A percentile compares a stretch with the other conserved stretches of the same genome.
Evolutionary conservation across 2,329 filamentous ascomycete genomes (phyloP).

Genomic region (Trichoderma brevicompactum): DNA sequence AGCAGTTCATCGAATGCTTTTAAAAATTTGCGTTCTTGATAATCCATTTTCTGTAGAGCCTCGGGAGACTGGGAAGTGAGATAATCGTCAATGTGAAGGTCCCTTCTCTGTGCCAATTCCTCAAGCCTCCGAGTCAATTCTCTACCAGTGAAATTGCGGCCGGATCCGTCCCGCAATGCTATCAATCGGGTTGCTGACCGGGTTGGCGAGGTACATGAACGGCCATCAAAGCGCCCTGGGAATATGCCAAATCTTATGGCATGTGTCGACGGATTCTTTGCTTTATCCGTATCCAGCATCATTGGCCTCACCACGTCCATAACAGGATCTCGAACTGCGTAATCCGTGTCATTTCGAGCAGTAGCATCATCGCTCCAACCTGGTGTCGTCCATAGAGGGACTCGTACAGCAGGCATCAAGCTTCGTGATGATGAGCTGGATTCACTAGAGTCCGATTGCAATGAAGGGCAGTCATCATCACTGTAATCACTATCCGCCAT

Average conservation of each 20-base stretch:
- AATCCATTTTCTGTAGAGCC: neutral
- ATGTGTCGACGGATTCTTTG: constrained; percentile 36
- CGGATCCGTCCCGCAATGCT: too few relatives aligned
- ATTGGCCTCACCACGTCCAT: constrained; percentile 36
- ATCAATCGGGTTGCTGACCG: constrained; percentile 30
- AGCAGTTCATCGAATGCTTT: constrained; percentile 34
- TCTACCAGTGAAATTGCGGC: constrained; percentile 30
- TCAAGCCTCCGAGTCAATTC: constrained; percentile 34
- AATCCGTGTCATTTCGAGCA: constrained; percentile 27
- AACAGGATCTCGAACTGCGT: constrained; percentile 29
- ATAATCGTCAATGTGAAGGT: constrained; percentile 33
- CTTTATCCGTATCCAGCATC: constrained; percentile 33
- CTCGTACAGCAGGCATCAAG: constrained; percentile 21
- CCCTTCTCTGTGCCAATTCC: constrained; percentile 25
- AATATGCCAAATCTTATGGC: constrained; percentile 40
- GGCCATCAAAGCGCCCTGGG: constrained; percentile 37
- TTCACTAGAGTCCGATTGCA: neutral
- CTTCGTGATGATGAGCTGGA: neutral
- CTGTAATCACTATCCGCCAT: neutral
- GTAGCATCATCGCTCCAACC: constrained; percentile 35
- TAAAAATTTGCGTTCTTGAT: constrained; percentile 29
- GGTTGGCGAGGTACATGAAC: constrained; percentile 41
- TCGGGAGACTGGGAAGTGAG: constrained; percentile 21
- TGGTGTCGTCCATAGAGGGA: constrained; percentile 39
- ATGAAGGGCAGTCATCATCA: neutral